Percentiles rank a stretch among this genome's conserved stretches.
These are phyloP conservation scores for Glycyrrhiza uralensis DNA, from an alignment of 306 rosid genomes.

Conservation along the genomic window DNA sequence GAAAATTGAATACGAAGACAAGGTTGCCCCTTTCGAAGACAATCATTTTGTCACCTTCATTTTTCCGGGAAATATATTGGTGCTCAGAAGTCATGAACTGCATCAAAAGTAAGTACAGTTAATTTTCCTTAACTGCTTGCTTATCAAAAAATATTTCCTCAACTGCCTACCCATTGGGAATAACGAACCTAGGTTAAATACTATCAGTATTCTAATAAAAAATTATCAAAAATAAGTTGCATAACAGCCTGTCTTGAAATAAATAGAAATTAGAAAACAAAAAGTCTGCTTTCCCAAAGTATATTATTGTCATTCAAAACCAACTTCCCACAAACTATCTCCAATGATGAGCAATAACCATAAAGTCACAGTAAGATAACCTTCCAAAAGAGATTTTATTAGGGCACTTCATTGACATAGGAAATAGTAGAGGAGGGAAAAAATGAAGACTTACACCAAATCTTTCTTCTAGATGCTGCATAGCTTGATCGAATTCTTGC, in stretches of 20 bases:
- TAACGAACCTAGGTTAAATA: not conserved
- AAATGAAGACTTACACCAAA: slow-evolving; percentile 63
- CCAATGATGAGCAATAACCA: slow-evolving; percentile 12
- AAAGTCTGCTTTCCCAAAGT: not conserved
- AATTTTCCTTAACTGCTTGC: slow-evolving; percentile 16
- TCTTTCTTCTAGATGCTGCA: slow-evolving; percentile 92
- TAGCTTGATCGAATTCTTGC: slow-evolving; percentile 97
- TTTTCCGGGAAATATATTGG: slow-evolving; percentile 75
- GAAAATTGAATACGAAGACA: slow-evolving; percentile 92
- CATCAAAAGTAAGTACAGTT: slow-evolving; percentile 33
- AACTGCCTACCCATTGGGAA: not conserved
- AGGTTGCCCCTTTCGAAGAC: slow-evolving; percentile 84
- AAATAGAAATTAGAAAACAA: slow-evolving; percentile 6
- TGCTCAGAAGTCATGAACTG: slow-evolving; percentile 97
- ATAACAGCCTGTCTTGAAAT: slow-evolving; percentile 16
- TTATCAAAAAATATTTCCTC: not conserved
- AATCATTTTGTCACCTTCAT: slow-evolving; percentile 69
- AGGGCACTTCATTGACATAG: slow-evolving; percentile 9
- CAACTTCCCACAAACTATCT: slow-evolving; percentile 8
- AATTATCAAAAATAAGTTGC: not conserved
- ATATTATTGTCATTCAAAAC: not conserved
- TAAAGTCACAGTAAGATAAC: slow-evolving; percentile 2
- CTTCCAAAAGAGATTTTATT: not conserved
- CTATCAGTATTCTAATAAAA: not conserved
- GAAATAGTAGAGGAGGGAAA: not conserved